These are phyloP conservation scores for Lasiosphaeria hispida DNA, from an alignment of 495 filamentous ascomycete species.

Conservation along the genomic window DNA sequence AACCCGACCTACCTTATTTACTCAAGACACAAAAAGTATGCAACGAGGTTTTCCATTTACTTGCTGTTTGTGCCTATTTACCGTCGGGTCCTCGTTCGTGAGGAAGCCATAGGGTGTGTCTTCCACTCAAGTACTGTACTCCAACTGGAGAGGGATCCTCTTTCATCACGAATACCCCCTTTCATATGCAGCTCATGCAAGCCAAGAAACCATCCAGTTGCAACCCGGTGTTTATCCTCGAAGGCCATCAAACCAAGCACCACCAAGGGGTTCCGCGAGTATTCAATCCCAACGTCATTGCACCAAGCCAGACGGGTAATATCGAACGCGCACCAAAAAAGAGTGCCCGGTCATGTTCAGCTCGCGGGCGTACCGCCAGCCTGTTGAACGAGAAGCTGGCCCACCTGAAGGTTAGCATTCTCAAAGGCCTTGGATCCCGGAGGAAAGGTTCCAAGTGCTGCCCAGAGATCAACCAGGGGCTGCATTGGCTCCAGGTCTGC, in stretches of 20 bases:
- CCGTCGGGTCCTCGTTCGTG: not conserved
- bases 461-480: constrained; percentile 85
- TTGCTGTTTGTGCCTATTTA: constrained; percentile 1
- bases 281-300: no score
- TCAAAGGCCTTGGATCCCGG: constrained; percentile 61
- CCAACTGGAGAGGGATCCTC: not conserved
- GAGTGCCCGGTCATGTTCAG: not conserved
- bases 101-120: not conserved
- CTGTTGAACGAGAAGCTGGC: constrained; percentile 45
- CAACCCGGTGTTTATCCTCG: no score
- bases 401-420: constrained; percentile 49
- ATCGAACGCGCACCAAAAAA: not conserved
- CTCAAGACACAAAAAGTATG: not conserved
- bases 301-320: no score
- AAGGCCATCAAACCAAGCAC: no score
- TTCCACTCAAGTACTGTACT: not conserved
- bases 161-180: not conserved
- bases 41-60: not conserved
- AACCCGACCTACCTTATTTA: not conserved
- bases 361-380: constrained; percentile 31
- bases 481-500: constrained; percentile 93
- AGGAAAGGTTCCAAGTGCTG: constrained; percentile 77
- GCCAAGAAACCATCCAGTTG: no score
- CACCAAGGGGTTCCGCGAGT: no score
- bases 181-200: not conserved